Evolutionary conservation across 495 filamentous ascomycete genomes (phyloP).

Genomic region (Cryomyces antarcticus): DNA sequence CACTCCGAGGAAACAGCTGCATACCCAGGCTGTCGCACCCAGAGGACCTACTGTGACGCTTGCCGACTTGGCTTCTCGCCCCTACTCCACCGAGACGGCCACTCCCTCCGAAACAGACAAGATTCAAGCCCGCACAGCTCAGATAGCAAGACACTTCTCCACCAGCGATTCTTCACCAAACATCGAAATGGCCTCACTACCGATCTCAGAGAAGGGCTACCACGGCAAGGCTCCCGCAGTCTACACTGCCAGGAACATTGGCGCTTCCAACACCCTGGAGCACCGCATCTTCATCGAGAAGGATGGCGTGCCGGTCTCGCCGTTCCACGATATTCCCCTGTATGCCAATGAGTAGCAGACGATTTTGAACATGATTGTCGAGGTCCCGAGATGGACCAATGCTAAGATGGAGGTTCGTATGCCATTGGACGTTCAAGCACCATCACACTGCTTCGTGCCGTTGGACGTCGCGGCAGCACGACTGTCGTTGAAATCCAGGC

Average conservation of each 20-base stretch:
- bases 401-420: slow-evolving; percentile 81
- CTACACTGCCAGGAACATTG: slow-evolving; percentile 68
- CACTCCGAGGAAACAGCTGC: too few species aligned
- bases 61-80: slow-evolving; percentile 13
- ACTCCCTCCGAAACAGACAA: slow-evolving; percentile 6
- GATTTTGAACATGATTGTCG: slow-evolving; percentile 96
- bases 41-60: slow-evolving; percentile 12
- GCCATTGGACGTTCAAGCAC: not conserved
- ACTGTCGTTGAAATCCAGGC: not conserved
- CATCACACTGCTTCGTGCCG: not conserved
- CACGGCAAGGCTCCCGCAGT: slow-evolving; percentile 32
- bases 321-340: slow-evolving; percentile 97
- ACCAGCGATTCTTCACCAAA: not conserved
- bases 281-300: slow-evolving; percentile 95
- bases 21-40: not conserved
- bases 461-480: not conserved
- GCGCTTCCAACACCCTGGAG: slow-evolving; percentile 77
- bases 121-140: slow-evolving; percentile 13
- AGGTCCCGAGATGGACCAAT: slow-evolving; percentile 99
- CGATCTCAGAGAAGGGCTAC: slow-evolving; percentile 15
- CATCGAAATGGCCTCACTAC: slow-evolving; percentile 20
- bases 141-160: slow-evolving; percentile 14
- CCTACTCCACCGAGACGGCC: slow-evolving; percentile 1
- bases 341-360: slow-evolving; percentile 88
- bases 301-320: slow-evolving; percentile 81